These are phyloP conservation scores for Xanthoconium purpureum DNA, from an alignment of 768 basidiomycete genomes.

Conservation along the genomic window DNA sequence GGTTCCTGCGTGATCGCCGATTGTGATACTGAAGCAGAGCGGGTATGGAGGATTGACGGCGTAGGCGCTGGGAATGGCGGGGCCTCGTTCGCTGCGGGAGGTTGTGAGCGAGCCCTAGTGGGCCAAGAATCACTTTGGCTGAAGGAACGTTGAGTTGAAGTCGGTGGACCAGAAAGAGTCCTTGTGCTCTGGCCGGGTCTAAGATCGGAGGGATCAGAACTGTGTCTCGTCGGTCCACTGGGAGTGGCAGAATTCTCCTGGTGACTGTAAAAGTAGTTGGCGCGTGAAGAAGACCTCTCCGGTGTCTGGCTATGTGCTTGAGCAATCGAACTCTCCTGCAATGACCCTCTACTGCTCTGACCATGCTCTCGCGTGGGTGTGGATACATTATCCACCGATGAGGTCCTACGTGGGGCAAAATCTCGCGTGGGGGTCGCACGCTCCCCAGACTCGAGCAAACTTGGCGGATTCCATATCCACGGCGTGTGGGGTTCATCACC, in stretches of 20 bases:
- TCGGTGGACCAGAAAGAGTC: constrained; percentile 13
- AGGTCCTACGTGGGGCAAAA: constrained; percentile 21
- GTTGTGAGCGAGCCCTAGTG: constrained; percentile 24
- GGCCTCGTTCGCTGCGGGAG: constrained; percentile 12
- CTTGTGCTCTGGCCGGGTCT: constrained; percentile 9
- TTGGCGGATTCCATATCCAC: constrained; percentile 70
- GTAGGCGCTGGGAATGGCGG: constrained; percentile 32
- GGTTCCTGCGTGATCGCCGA: constrained; percentile 24
- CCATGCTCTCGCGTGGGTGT: constrained; percentile 25
- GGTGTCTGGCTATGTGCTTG: constrained; percentile 23
- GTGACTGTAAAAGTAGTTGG: constrained; percentile 15
- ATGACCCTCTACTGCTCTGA: constrained; percentile 13
- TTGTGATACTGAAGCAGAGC: constrained; percentile 13
- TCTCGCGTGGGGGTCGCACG: constrained; percentile 31
- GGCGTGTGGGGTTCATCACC: constrained; percentile 52
- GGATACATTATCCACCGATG: constrained; percentile 21
- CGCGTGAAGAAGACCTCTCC: constrained; percentile 16
- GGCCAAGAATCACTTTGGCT: constrained; percentile 15
- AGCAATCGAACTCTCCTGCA: constrained; percentile 10
- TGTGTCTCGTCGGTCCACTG: constrained; percentile 22
- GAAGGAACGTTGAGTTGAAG: constrained; percentile 15
- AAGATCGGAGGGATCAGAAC: constrained; percentile 22
- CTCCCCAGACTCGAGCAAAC: constrained; percentile 33
- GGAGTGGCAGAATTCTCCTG: constrained; percentile 17
- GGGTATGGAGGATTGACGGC: constrained; percentile 13